Conservation (phyloP, 2,329 filamentous ascomycete species). For the Fusarium sarcochroum region DNA sequence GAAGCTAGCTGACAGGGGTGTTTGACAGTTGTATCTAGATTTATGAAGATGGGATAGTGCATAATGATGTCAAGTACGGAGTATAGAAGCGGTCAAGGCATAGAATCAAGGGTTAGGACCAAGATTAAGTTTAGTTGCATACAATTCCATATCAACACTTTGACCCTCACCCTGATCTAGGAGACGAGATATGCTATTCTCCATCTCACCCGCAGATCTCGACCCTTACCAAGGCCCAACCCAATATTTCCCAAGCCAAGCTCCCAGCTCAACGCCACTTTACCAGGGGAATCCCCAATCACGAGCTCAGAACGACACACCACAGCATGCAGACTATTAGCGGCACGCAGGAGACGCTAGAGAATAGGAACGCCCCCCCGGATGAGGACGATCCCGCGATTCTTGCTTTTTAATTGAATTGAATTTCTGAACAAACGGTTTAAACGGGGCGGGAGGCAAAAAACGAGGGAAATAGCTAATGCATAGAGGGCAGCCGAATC, state of each 20-base stretch:
- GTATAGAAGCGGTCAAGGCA: slow-evolving; percentile 6
- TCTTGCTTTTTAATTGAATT: slow-evolving; percentile 28
- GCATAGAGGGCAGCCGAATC: slow-evolving; percentile 16
- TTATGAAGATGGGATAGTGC: no score
- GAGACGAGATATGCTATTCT: slow-evolving; percentile 24
- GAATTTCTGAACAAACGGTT: slow-evolving; percentile 20
- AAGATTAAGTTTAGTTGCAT: slow-evolving; percentile 8
- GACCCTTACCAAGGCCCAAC: neutral
- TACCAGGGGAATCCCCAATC: slow-evolving; percentile 39
- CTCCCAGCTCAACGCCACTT: slow-evolving; percentile 39
- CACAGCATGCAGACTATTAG: slow-evolving; percentile 36
- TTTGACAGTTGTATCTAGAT: slow-evolving; percentile 29
- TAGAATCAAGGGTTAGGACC: slow-evolving; percentile 9
- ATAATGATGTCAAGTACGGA: slow-evolving; percentile 4
- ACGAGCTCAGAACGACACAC: slow-evolving; percentile 17
- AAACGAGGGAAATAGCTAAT: neutral
- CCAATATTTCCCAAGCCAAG: slow-evolving; percentile 30
- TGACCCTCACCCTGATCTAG: slow-evolving; percentile 8
- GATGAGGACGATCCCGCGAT: slow-evolving; percentile 35
- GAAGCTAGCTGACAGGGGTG: neutral
- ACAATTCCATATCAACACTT: slow-evolving; percentile 1
- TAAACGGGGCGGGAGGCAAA: slow-evolving; percentile 12
- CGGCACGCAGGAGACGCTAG: slow-evolving; percentile 33
- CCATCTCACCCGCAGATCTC: slow-evolving; percentile 12
- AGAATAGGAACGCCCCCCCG: slow-evolving; percentile 12